A percentile compares a stretch with the other conserved stretches of the same genome.
phyloP scores from a whole-genome alignment of 106 monocot genomes.

The Phalaenopsis equestris region DNA sequence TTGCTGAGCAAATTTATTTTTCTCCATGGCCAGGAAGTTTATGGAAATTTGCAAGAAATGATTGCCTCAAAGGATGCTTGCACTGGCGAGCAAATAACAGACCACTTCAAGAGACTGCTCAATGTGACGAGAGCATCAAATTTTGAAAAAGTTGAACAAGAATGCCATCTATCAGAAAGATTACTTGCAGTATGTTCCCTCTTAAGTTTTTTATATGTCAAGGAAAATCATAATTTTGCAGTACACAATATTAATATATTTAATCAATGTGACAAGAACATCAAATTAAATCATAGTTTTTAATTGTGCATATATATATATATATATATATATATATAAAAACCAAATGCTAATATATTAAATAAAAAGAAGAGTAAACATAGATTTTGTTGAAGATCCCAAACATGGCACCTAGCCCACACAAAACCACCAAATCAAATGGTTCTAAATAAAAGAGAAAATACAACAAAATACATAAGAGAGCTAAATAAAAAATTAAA shows the following conservation, averaged over 20 bases:
- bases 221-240: background rate
- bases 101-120: background rate
- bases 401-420: too few relatives aligned
- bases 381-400: too few relatives aligned
- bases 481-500: too few relatives aligned
- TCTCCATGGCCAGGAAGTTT: background rate
- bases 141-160: slow-evolving; percentile 1
- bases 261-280: too few relatives aligned
- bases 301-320: too few relatives aligned
- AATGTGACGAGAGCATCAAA: background rate
- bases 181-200: slow-evolving; percentile 3
- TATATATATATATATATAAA: too few relatives aligned
- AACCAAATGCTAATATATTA: too few relatives aligned
- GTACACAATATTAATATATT: background rate
- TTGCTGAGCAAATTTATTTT: background rate
- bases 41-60: background rate
- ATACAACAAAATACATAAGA: too few relatives aligned
- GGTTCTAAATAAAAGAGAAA: too few relatives aligned
- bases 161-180: slow-evolving; percentile 2
- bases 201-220: background rate
- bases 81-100: background rate
- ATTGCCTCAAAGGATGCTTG: background rate
- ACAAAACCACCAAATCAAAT: too few relatives aligned
- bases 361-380: too few relatives aligned
- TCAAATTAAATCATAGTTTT: too few relatives aligned